Percentiles rank a stretch among this genome's conserved stretches.
Conservation (phyloP, 179 eudicot genomes). For the Silene vulgaris region DNA sequence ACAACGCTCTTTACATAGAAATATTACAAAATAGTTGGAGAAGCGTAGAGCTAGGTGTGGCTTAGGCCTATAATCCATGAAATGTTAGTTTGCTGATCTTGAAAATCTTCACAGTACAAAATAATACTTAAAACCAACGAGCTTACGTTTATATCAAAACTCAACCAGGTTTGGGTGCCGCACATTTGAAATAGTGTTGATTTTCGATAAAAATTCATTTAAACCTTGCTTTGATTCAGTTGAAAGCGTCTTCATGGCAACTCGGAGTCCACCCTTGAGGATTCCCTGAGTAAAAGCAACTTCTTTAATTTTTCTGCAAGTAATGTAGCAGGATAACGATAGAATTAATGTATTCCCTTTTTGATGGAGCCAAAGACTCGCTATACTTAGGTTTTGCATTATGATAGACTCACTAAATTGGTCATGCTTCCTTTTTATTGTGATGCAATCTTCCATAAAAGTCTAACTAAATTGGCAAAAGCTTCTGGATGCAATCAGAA, state of each 20-base stretch:
- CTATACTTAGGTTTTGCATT: no score
- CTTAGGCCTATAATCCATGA: no score
- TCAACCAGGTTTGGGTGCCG: conserved; percentile 78
- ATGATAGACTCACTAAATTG: no score
- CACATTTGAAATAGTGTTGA: conserved; percentile 64
- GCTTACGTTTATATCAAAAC: conserved; percentile 17
- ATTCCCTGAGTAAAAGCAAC: conserved; percentile 43
- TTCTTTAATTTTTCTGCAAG: neutral
- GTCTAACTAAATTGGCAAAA: neutral
- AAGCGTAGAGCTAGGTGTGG: no score
- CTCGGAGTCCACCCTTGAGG: conserved; percentile 54
- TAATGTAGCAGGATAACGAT: neutral
- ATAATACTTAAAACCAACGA: no score
- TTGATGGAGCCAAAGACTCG: neutral
- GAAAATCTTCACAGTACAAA: no score
- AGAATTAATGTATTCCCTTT: neutral
- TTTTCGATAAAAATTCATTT: conserved; percentile 76
- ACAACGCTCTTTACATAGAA: no score
- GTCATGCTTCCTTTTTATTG: no score
- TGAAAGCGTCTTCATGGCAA: conserved; percentile 79
- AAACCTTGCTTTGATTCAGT: conserved; percentile 80
- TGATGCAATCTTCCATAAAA: no score
- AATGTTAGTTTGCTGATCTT: no score
- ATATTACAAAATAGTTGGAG: no score
- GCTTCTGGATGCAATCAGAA: neutral